These are phyloP conservation scores for Phytophthora boehmeriae DNA, from an alignment of 352 stramenopile species.

Conservation along the genomic window DNA sequence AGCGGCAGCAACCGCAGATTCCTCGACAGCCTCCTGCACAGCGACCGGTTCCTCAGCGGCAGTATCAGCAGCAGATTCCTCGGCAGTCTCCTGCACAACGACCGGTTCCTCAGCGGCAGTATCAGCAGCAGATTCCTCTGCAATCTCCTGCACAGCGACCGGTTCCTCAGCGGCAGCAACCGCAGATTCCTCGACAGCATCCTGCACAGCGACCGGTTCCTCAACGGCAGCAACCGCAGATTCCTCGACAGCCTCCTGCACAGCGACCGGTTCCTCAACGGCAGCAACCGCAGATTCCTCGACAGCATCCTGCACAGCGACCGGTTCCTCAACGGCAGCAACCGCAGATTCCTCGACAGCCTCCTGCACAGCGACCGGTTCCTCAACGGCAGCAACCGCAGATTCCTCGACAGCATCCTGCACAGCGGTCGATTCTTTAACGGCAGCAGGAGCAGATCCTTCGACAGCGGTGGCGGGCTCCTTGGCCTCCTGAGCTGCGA, in stretches of 20 bases:
- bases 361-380: slow-evolving; percentile 3
- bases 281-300: background rate
- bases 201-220: background rate
- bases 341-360: slow-evolving; percentile 4
- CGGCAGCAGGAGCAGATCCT: slow-evolving; percentile 2
- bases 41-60: no score
- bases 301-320: background rate
- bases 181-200: no score
- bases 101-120: slow-evolving; percentile 10
- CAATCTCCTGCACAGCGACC: no score
- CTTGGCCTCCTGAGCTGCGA: background rate
- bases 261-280: slow-evolving; percentile 1
- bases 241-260: slow-evolving; percentile 3
- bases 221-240: slow-evolving; percentile 2
- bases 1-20: slow-evolving; percentile 5
- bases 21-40: no score
- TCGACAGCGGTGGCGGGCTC: background rate
- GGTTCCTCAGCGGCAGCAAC: no score
- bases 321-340: background rate
- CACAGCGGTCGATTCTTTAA: background rate
- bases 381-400: background rate
- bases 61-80: no score
- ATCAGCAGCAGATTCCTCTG: no score
- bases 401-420: background rate
- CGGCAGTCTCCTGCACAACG: slow-evolving; percentile 1